Percentiles rank a stretch among this genome's conserved stretches.
Evolutionary conservation across 192 early-diverging fungal genomes (phyloP).

Genomic region (Dissophora globulifera): DNA sequence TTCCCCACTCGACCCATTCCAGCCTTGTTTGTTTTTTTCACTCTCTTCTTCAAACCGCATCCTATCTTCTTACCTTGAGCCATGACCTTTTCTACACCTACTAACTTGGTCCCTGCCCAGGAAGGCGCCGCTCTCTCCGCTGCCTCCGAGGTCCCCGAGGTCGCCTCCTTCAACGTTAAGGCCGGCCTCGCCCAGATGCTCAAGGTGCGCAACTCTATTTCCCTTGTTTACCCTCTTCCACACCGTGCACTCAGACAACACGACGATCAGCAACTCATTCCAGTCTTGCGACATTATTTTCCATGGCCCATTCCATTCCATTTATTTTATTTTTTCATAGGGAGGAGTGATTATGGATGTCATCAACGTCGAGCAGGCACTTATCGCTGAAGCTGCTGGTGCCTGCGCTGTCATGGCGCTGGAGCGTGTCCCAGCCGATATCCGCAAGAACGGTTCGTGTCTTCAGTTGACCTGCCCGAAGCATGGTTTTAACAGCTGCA

Average conservation of each 20-base stretch:
- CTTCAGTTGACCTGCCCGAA: neutral
- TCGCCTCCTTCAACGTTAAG: constrained; percentile 85
- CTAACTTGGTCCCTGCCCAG: constrained; percentile 56
- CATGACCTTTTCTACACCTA: constrained; percentile 58
- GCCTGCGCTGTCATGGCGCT: constrained; percentile 98
- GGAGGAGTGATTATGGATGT: constrained; percentile 99
- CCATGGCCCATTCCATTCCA: constrained; percentile 6
- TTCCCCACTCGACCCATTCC: neutral
- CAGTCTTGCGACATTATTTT: neutral
- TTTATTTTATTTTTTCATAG: too few relatives aligned
- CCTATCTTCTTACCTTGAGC: neutral
- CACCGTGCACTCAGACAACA: neutral
- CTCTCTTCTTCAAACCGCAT: neutral
- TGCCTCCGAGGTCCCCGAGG: constrained; percentile 44
- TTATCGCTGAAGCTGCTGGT: constrained; percentile 97
- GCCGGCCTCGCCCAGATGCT: constrained; percentile 97
- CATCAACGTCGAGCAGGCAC: constrained; percentile 96
- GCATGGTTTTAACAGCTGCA: neutral
- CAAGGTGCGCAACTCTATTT: constrained; percentile 69
- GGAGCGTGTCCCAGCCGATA: constrained; percentile 99
- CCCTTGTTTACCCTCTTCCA: too few relatives aligned
- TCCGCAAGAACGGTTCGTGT: constrained; percentile 87
- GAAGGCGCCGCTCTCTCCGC: constrained; percentile 20
- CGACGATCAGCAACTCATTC: neutral
- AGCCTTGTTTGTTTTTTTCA: neutral